Evolutionary conservation across 1,284 basidiomycete genomes (phyloP).

Genomic region (Trametes versicolor): DNA sequence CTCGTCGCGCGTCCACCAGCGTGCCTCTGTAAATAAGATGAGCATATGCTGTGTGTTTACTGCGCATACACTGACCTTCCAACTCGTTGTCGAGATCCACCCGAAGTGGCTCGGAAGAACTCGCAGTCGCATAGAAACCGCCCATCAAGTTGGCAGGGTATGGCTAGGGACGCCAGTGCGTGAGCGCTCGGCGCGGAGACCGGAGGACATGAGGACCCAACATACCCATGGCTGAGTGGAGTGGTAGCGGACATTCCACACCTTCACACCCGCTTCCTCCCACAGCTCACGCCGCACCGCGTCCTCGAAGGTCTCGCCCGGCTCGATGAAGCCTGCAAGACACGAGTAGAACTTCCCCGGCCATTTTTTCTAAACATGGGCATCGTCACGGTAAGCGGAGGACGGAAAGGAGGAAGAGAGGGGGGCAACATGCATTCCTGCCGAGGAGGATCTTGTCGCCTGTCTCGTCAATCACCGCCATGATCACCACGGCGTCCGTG

Average conservation of each 20-base stretch:
- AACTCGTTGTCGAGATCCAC: slow-evolving; percentile 96
- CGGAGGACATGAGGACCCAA: slow-evolving; percentile 7
- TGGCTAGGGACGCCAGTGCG: slow-evolving; percentile 57
- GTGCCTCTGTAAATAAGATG: slow-evolving; percentile 69
- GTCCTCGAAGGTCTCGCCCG: slow-evolving; percentile 96
- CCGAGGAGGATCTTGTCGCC: slow-evolving; percentile 89
- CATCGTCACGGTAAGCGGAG: slow-evolving; percentile 9
- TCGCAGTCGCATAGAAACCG: slow-evolving; percentile 86
- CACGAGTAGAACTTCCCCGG: slow-evolving; percentile 85
- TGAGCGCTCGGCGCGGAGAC: slow-evolving; percentile 13
- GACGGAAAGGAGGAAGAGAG: slow-evolving; percentile 3
- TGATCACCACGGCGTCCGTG: slow-evolving; percentile 93
- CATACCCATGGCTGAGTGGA: slow-evolving; percentile 86
- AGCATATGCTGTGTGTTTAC: not conserved
- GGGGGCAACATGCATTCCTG: slow-evolving; percentile 69
- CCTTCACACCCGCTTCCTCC: slow-evolving; percentile 93
- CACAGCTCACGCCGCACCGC: slow-evolving; percentile 93
- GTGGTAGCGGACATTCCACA: slow-evolving; percentile 89
- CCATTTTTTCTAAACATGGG: slow-evolving; percentile 64
- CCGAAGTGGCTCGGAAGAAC: slow-evolving; percentile 78
- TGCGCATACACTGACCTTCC: slow-evolving; percentile 64
- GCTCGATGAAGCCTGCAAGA: slow-evolving; percentile 91
- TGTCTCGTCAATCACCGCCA: slow-evolving; percentile 83
- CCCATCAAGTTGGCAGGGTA: slow-evolving; percentile 93
- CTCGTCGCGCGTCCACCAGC: slow-evolving; percentile 87